Evolutionary conservation across 148 eudicot genomes (phyloP), one percentile per base, ranked within the genome.

Genomic region (Persicaria tinctoria): DNA sequence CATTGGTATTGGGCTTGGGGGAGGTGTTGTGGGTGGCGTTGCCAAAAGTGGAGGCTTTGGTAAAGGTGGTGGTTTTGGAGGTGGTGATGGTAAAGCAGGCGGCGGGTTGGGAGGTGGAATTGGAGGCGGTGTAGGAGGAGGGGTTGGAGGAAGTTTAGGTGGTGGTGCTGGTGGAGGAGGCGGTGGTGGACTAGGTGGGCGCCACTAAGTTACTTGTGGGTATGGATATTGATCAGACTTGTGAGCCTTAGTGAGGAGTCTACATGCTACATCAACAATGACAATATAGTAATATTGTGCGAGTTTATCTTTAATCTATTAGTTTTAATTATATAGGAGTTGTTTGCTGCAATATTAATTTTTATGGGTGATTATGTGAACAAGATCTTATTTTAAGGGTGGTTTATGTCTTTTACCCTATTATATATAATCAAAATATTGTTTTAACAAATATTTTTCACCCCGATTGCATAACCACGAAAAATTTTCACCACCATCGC

Each of bases 141-240:
- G 75, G 0, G 4, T 54, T 50, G 78, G 46, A 14, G 51, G 60
- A 17, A 78, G 82, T 3, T 78, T 78, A 2, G 82, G 82, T 32
- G 41, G 41, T 32, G 41, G 3, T 32, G 41, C 41, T 32, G 41
- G 41, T 32, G 41, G 41, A 32, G 41, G 41, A 32, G 41, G 41
- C 41, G 41, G 41, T 32, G 41, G 41, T 3, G 12, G 38, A 59
- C 20, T 59, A 9, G 38, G 38, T 2, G 41, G 11, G 8, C 66
- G 10, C 41, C 7, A 59, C 23, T 59, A 59, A 59, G 27, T 6
- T 59, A 38, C 7, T 5, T 14, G 41, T 17, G 60, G 60, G 6
- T 56, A 56, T 3, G n/a, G n/a, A 56, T 8, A 56, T 20, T 14
- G 7, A 17, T 56, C 7, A 56, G 41, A 32, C 2, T 56, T 53